These are phyloP conservation scores for Geotrichum ghanense DNA, from an alignment of 805 yeast genomes.

Conservation along the genomic window DNA sequence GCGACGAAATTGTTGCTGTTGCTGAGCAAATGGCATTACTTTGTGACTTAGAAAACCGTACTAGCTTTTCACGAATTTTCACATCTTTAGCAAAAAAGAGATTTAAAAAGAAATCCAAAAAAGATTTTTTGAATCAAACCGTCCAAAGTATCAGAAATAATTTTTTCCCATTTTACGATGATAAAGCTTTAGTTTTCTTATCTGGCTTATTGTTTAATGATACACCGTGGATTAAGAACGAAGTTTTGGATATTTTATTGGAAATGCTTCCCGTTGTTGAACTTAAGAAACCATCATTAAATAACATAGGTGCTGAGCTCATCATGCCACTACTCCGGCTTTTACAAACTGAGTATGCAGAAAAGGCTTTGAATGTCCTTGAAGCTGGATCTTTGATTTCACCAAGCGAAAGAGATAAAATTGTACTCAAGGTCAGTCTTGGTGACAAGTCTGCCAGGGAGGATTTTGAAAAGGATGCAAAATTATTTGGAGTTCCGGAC, in stretches of 20 bases:
- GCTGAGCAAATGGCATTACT: slow-evolving; percentile 48
- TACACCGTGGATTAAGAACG: slow-evolving; percentile 66
- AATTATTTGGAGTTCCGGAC: slow-evolving; percentile 89
- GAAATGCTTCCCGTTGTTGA: slow-evolving; percentile 69
- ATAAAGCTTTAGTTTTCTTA: slow-evolving; percentile 62
- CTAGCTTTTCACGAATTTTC: slow-evolving; percentile 57
- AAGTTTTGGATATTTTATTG: slow-evolving; percentile 66
- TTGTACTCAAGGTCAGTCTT: slow-evolving; percentile 80
- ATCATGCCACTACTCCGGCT: slow-evolving; percentile 82
- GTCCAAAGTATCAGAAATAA: slow-evolving; percentile 54
- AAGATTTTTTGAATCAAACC: slow-evolving; percentile 77
- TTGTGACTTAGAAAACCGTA: slow-evolving; percentile 41
- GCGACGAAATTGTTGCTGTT: slow-evolving; percentile 39
- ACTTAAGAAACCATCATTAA: slow-evolving; percentile 62
- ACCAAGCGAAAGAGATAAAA: slow-evolving; percentile 83
- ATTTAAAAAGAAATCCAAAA: slow-evolving; percentile 83
- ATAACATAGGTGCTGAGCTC: slow-evolving; percentile 88
- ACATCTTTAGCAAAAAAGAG: slow-evolving; percentile 65
- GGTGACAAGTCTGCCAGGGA: slow-evolving; percentile 71
- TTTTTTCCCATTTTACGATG: slow-evolving; percentile 66
- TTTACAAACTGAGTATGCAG: slow-evolving; percentile 73
- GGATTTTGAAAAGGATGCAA: slow-evolving; percentile 76
- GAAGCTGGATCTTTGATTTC: slow-evolving; percentile 80
- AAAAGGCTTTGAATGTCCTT: slow-evolving; percentile 77
- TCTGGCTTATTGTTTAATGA: slow-evolving; percentile 72